Base-by-base conservation (phyloP, 768 basidiomycete genomes). In the Tulasnella sp. region DNA sequence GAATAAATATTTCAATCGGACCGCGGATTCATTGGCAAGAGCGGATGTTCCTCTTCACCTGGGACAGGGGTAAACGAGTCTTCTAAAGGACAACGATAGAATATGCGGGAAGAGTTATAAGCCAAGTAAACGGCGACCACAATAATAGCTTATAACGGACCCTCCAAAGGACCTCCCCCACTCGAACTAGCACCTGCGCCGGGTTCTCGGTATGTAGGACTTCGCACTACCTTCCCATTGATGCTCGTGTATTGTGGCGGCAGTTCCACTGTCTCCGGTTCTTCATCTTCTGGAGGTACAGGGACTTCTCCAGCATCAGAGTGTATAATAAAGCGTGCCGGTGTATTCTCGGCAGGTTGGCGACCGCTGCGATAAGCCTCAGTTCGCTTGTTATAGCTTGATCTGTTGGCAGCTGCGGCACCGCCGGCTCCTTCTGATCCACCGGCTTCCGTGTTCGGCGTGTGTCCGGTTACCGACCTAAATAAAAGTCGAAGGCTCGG, bases 241-340 rank as follows among this genome's bases (percentile, higher is more conserved):
- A 62, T 15, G 19, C 22, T 44, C 27, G 19, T 38, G 31, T 62
- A 62, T 27, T 62, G 60, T 24, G 62, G 62, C n/a, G 62, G 62
- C 38, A 62, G 46, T 25, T 62, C 62, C n/a, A 61, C 62, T 9
- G 53, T 43, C 38, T 60, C 60, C 7, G 30, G 58, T 42, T 61
- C 60, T 15, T 62, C 60, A 9, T 60, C 62, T 15, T 61, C 60
- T 7, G 24, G 49, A 22, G 25, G 44, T 19, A 30, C 49, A 19
- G 48, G 48, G 1, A 62, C 41, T 31, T 38, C 45, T n/a, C 62
- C 62, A 2, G 50, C 62, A 29, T 62, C 62, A 7, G 60, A 53
- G 22, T 62, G 62, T n/a, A 62, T 22, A 19, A 62, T 51, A 45
- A 53, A 62, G 21, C 62, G 49, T 22, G 61, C 43, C 3, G 61